Evolutionary conservation across 305 asterid species (phyloP).

Genomic region (Ilex paraguariensis): DNA sequence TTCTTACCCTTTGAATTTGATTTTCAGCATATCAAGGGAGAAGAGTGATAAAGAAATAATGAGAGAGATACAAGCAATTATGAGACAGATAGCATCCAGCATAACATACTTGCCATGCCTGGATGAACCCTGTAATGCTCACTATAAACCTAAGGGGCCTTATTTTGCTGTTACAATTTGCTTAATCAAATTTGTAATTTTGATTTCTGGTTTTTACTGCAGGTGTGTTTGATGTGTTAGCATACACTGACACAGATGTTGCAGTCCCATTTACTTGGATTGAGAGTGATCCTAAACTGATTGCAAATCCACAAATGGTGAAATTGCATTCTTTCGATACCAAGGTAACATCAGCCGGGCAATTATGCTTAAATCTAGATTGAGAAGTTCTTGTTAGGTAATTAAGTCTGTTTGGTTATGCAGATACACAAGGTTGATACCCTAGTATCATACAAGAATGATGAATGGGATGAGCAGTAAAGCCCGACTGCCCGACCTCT

Average conservation of each 20-base stretch:
- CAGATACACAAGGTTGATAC: slow-evolving; percentile 97
- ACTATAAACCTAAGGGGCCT: neutral
- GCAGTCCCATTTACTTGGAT: slow-evolving; percentile 88
- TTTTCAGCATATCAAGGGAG: slow-evolving; percentile 67
- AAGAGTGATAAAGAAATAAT: slow-evolving; percentile 90
- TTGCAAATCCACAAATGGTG: slow-evolving; percentile 89
- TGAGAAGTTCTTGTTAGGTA: neutral
- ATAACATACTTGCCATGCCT: slow-evolving; percentile 92
- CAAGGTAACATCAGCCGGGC: slow-evolving; percentile 39
- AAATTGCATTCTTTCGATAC: slow-evolving; percentile 88
- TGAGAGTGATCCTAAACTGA: slow-evolving; percentile 91
- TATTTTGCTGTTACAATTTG: neutral
- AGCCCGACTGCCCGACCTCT: neutral
- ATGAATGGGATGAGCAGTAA: slow-evolving; percentile 76
- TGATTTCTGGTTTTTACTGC: slow-evolving; percentile 7
- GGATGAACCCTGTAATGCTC: slow-evolving; percentile 70
- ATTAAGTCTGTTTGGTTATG: slow-evolving; percentile 9
- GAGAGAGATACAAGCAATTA: slow-evolving; percentile 94
- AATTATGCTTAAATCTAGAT: neutral
- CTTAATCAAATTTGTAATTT: neutral
- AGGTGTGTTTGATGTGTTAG: slow-evolving; percentile 88
- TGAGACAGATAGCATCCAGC: slow-evolving; percentile 95
- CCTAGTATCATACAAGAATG: slow-evolving; percentile 81
- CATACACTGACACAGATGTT: slow-evolving; percentile 77
- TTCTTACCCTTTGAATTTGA: slow-evolving; percentile 7